A percentile compares a stretch with the other conserved stretches of the same genome.
These are phyloP conservation scores for Pascua guehoae DNA, from an alignment of 1,284 basidiomycete genomes.

Conservation along the genomic window DNA sequence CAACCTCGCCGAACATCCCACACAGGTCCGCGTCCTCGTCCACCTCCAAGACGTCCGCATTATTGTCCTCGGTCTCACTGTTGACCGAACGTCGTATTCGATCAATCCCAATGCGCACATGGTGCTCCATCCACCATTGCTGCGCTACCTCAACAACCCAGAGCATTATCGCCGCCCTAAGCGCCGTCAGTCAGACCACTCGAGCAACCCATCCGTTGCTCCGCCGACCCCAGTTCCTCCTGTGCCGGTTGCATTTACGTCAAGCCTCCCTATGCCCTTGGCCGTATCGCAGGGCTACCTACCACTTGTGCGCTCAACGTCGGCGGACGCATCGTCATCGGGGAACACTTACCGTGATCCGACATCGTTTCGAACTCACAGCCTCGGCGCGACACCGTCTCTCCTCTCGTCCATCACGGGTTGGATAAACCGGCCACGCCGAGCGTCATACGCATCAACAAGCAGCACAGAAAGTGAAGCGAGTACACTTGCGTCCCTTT, in stretches of 20 bases:
- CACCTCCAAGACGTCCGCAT: slow-evolving; percentile 45
- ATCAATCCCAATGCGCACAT: slow-evolving; percentile 45
- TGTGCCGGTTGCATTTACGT: too few species aligned
- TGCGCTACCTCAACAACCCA: slow-evolving; percentile 15
- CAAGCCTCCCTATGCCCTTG: too few species aligned
- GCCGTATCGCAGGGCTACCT: slow-evolving; percentile 15
- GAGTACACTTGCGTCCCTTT: too few species aligned
- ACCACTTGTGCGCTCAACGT: slow-evolving; percentile 24
- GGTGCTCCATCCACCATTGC: slow-evolving; percentile 41
- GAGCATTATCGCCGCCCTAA: too few species aligned
- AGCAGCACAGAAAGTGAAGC: neutral
- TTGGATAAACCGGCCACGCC: neutral
- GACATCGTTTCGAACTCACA: neutral
- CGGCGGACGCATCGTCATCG: neutral
- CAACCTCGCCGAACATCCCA: slow-evolving; percentile 33
- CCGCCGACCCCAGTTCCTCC: too few species aligned
- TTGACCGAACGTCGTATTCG: slow-evolving; percentile 29
- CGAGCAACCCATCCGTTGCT: too few species aligned
- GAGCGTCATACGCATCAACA: neutral
- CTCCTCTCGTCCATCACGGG: neutral
- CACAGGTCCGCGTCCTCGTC: slow-evolving; percentile 34
- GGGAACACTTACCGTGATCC: too few species aligned
- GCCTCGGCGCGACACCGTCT: neutral
- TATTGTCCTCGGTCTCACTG: slow-evolving; percentile 36
- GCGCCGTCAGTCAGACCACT: too few species aligned